phyloP scores from a whole-genome alignment of 169 alveolate genomes.

The Babesia caballi region DNA sequence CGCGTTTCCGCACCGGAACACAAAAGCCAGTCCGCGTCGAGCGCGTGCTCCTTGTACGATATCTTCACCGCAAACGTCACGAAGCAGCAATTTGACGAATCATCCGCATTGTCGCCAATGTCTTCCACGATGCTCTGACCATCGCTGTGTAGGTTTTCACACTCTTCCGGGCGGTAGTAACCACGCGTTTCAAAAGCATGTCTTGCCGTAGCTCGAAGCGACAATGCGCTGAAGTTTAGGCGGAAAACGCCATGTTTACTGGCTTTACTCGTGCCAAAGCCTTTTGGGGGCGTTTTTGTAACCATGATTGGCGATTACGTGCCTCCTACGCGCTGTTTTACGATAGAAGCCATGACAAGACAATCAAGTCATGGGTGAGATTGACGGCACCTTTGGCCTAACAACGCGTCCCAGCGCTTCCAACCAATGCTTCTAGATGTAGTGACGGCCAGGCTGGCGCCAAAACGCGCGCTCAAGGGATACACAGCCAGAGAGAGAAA shows the following conservation, averaged over 20 bases:
- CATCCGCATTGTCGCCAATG: no score
- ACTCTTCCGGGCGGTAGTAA: neutral
- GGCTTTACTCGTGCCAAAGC: neutral
- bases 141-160: no score
- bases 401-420: no score
- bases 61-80: slow-evolving; percentile 15
- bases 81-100: neutral
- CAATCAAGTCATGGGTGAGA: no score
- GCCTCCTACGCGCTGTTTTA: no score
- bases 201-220: neutral
- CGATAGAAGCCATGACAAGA: no score
- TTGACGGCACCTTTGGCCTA: no score
- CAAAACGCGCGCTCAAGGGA: no score
- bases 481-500: no score
- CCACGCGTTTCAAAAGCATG: neutral
- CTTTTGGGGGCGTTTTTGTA: neutral
- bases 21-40: slow-evolving; percentile 11
- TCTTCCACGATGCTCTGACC: no score
- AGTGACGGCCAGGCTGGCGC: no score
- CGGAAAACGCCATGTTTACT: neutral
- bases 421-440: no score
- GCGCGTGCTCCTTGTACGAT: neutral
- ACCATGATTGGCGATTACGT: neutral
- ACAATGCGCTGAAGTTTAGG: slow-evolving; percentile 12
- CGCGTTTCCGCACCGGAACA: slow-evolving; percentile 32